Evolutionary conservation across 2,329 filamentous ascomycete species (phyloP), one percentile per base, ranked within the genome.

Genomic region (Scytalidium sp.): DNA sequence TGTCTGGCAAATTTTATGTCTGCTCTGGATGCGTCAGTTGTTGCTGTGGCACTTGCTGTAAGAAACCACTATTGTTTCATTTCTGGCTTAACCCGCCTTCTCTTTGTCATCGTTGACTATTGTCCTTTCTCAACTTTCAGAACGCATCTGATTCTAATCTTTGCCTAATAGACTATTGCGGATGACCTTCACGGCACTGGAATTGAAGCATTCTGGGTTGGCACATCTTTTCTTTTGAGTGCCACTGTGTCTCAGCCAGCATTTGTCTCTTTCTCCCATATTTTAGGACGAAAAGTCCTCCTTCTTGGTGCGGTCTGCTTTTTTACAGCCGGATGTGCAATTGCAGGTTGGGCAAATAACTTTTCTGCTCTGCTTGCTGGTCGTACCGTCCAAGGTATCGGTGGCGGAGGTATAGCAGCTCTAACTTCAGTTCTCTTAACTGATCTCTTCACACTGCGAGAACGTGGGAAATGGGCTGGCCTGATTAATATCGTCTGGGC

Each of bases 131-230:
- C n/a, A n/a, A n/a, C n/a, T n/a, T n/a, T n/a, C n/a, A n/a, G n/a
- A n/a, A n/a, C n/a, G n/a, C n/a, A n/a, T n/a, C n/a, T n/a, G n/a
- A n/a, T n/a, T n/a, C 25, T 29, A 29, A 29, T 13, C 13, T 7
- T 29, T 29, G 25, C 7, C n/a, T 29, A 29, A 29, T 29, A 29
- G 25, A 29, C 25, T 29, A 76, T 80, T 53, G 71, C 75, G 27
- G 53, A 62, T 8, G 70, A 70, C 8, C 67, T 81, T 3, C 59
- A 69, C 23, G 76, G 77, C 40, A 73, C 69, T 1, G 76, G 75
- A 3, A 72, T 80, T 39, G 71, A 86, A 64, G 80, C 81, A 0
- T 87, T 87, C 59, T 88, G 84, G 85, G 77, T 81, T 13, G 84
- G 84, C 2, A 87, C 84, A 7, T 81, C 80, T 19, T 88, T 85